Percentiles rank a stretch among this genome's conserved stretches.
These are phyloP conservation scores for Tripterygium wilfordii DNA, from an alignment of 177 flowering plant genomes.

Conservation along the genomic window DNA sequence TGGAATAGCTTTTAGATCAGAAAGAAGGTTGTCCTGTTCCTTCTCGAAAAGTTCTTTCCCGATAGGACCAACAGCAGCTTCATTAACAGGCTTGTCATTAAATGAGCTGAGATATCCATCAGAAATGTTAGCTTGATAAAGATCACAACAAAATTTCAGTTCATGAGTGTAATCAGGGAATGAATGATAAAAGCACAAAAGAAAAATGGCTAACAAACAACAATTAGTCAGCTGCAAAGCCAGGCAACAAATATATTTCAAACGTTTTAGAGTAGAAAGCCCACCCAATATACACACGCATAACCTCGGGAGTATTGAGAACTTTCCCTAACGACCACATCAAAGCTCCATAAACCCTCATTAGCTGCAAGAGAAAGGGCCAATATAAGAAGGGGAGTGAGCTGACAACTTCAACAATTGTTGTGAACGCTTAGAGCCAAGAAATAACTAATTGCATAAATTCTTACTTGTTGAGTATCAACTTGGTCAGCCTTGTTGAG, in stretches of 20 bases:
- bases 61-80: slow-evolving; percentile 66
- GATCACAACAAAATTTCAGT: no score
- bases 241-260: neutral
- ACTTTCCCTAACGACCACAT: slow-evolving; percentile 87
- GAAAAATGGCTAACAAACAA: no score
- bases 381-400: neutral
- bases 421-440: neutral
- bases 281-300: slow-evolving; percentile 76
- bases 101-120: slow-evolving; percentile 66
- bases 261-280: slow-evolving; percentile 4
- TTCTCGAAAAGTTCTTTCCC: slow-evolving; percentile 89
- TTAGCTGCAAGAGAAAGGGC: slow-evolving; percentile 48
- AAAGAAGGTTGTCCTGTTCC: slow-evolving; percentile 93
- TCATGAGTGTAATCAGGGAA: no score
- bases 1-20: slow-evolving; percentile 89
- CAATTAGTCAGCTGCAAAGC: no score
- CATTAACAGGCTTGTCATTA: slow-evolving; percentile 88
- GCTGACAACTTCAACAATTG: no score
- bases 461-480: slow-evolving; percentile 88
- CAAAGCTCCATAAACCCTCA: slow-evolving; percentile 90
- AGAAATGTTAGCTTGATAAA: slow-evolving; percentile 3
- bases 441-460: neutral
- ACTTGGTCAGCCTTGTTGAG: slow-evolving; percentile 97
- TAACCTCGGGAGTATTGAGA: slow-evolving; percentile 70
- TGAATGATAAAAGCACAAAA: no score